Conservation (phyloP, 2,329 filamentous ascomycete species). For the Penicillium nordicum region DNA sequence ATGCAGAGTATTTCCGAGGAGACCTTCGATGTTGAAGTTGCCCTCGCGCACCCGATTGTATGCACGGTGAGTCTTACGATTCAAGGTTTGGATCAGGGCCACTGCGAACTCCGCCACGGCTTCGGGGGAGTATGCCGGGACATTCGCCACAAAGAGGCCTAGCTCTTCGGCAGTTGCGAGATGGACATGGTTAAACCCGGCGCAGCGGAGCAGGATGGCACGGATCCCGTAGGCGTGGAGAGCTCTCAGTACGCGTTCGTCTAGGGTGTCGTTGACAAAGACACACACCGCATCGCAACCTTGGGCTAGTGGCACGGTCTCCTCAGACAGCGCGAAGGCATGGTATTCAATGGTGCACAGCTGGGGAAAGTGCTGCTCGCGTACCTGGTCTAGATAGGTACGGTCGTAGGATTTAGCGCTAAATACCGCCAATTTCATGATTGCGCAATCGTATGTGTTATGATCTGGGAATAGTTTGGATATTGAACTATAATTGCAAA, state of each 20-base stretch:
- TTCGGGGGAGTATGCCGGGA: slow-evolving; percentile 66
- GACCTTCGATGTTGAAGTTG: slow-evolving; percentile 64
- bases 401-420: slow-evolving; percentile 64
- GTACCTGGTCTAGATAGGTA: slow-evolving; percentile 50
- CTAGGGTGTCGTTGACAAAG: slow-evolving; percentile 64
- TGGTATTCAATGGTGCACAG: slow-evolving; percentile 55
- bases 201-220: slow-evolving; percentile 63
- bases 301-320: slow-evolving; percentile 55
- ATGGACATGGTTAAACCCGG: slow-evolving; percentile 67
- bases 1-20: slow-evolving; percentile 56
- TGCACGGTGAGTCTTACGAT: slow-evolving; percentile 64
- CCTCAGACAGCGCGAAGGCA: slow-evolving; percentile 54
- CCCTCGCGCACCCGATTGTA: slow-evolving; percentile 67
- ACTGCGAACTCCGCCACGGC: slow-evolving; percentile 68
- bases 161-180: slow-evolving; percentile 53
- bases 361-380: slow-evolving; percentile 21
- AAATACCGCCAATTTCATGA: slow-evolving; percentile 61
- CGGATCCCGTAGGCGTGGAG: slow-evolving; percentile 52
- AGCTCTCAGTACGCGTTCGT: slow-evolving; percentile 49
- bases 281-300: slow-evolving; percentile 60
- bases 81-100: slow-evolving; percentile 64
- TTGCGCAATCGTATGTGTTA: not conserved
- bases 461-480: not conserved
- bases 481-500: not conserved
- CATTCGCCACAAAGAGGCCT: slow-evolving; percentile 61